These are phyloP conservation scores for Solanum paucissectum DNA, from an alignment of 257 asterid genomes.

Conservation along the genomic window DNA sequence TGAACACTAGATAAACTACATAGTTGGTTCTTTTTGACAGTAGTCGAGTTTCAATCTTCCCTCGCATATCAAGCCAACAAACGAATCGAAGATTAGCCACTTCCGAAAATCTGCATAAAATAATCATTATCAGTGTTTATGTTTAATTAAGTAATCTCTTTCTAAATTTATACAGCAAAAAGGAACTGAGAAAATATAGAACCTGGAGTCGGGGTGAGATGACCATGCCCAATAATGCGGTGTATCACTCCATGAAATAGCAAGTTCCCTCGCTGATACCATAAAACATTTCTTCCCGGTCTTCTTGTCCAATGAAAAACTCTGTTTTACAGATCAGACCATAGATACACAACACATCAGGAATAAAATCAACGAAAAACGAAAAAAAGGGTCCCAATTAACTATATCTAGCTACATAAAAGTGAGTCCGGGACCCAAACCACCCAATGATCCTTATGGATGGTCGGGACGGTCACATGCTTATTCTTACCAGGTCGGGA, in stretches of 20 bases:
- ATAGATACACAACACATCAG: background rate
- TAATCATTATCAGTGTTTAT: background rate
- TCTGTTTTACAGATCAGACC: slow-evolving; percentile 12
- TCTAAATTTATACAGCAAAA: background rate
- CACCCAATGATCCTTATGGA: background rate
- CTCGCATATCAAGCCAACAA: slow-evolving; percentile 56
- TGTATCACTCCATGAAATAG: slow-evolving; percentile 14
- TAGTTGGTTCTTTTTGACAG: slow-evolving; percentile 24
- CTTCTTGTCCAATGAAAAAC: slow-evolving; percentile 11
- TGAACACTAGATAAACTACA: slow-evolving; percentile 24
- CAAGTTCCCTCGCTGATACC: slow-evolving; percentile 29
- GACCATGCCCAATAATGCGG: slow-evolving; percentile 25
- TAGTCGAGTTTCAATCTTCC: slow-evolving; percentile 18
- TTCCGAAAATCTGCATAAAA: slow-evolving; percentile 42
- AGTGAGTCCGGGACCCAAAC: background rate
- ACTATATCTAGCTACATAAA: background rate
- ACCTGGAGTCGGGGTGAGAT: slow-evolving; percentile 34
- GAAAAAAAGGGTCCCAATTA: too few relatives aligned
- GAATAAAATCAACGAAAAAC: background rate
- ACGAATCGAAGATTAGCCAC: slow-evolving; percentile 47
- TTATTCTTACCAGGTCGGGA: background rate
- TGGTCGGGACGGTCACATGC: background rate
- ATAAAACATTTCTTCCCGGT: slow-evolving; percentile 30
- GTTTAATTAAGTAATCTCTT: background rate
- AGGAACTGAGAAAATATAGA: background rate